These are phyloP conservation scores for Effrenium voratum DNA, from an alignment of 73 alveolate species.

Conservation along the genomic window DNA sequence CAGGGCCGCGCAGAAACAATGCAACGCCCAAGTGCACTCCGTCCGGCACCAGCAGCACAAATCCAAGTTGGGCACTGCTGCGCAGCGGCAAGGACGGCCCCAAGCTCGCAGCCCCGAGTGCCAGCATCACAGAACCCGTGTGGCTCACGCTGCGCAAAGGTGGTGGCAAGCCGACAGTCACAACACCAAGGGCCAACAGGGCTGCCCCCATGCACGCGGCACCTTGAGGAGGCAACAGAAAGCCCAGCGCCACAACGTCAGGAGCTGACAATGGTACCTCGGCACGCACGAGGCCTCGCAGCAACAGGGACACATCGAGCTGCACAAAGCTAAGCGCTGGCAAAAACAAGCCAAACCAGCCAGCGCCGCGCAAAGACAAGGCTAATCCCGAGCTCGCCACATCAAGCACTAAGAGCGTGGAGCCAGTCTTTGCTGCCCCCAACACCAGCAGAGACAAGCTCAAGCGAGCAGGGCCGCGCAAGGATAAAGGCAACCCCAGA, in stretches of 20 bases:
- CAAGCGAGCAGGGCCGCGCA: background rate
- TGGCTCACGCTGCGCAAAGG: no score
- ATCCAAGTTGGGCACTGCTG: no score
- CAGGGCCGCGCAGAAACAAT: no score
- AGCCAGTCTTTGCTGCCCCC: conserved; percentile 1
- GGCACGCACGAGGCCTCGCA: background rate
- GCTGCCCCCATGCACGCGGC: no score
- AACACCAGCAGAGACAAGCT: background rate
- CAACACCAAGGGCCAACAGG: no score
- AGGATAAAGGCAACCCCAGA: background rate
- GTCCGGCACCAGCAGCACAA: no score
- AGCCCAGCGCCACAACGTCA: background rate
- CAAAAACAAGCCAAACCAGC: background rate
- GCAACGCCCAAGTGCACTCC: no score
- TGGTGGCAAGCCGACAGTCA: no score
- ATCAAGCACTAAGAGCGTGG: conserved; percentile 18
- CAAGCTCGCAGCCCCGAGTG: no score
- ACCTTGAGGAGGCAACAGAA: background rate
- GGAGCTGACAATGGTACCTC: background rate
- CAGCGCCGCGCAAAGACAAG: background rate
- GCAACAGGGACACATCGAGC: background rate
- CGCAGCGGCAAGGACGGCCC: no score
- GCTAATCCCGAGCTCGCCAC: no score
- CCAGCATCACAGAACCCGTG: no score
- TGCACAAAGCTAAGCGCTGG: background rate